Evolutionary conservation across 345 rosid species (phyloP).

Genomic region (Orychophragmus violaceus): DNA sequence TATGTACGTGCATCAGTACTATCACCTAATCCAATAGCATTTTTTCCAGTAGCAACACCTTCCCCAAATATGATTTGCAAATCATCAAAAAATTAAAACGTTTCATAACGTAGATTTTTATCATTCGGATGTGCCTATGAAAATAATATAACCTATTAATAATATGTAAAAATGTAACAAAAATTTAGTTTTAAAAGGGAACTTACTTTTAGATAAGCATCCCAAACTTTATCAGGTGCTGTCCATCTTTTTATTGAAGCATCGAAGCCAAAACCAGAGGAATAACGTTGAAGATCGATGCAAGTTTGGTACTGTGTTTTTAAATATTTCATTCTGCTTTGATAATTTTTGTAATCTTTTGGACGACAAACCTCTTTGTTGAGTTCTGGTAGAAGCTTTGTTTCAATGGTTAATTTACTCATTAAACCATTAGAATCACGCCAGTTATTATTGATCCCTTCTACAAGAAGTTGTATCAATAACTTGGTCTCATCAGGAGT

Average conservation of each 20-base stretch:
- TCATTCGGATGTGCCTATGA: neutral
- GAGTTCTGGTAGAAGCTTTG: neutral
- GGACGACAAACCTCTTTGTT: neutral
- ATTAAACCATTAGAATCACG: neutral
- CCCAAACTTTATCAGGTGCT: neutral
- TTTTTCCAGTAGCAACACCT: neutral
- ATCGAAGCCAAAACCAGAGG: neutral
- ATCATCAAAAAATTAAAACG: neutral
- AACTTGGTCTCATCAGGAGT: neutral
- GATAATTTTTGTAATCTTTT: neutral
- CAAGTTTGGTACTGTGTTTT: neutral
- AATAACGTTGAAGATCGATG: neutral
- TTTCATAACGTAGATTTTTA: neutral
- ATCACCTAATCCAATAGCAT: neutral
- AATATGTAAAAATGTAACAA: too few species aligned
- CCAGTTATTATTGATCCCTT: neutral
- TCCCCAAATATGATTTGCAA: neutral
- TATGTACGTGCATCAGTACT: neutral
- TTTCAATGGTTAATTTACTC: neutral
- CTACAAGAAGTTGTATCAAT: neutral
- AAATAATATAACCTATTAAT: too few species aligned
- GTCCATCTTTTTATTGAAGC: neutral
- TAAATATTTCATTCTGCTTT: neutral
- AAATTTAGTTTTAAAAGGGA: too few species aligned
- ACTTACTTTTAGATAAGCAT: neutral